Evolutionary conservation across 129 eudicot genomes (phyloP), one percentile per base, ranked within the genome.

Genomic region (Tanacetum coccineum): DNA sequence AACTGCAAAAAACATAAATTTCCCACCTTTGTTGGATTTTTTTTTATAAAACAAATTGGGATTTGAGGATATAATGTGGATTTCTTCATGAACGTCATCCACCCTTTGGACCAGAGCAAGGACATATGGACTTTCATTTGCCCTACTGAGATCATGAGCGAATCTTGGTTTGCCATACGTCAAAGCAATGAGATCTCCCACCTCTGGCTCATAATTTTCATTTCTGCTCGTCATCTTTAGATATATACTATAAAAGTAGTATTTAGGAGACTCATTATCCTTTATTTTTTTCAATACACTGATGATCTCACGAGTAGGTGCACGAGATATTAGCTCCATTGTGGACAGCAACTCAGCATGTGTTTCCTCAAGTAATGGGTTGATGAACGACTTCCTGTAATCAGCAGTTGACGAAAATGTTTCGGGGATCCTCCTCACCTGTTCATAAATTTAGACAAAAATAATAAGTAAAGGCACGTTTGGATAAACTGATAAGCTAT

Each of bases 281-380:
- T 62, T 44, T 8, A 11, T 1, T 36, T 0, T 36, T 42, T 3
- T 19, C 4, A 17, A n/a, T 9, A 65, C 25, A 54, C 26, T 6
- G 7, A 26, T 9, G 55, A 84, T 70, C 78, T 78, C 72, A 36
- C 87, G 67, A 10, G 57, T 17, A 19, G 85, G 76, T 14, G 87
- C 79, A 0, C 70, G 54, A 54, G 68, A 59, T 22, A 87, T 66
- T 0, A 18, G 39, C n/a, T 51, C 39, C 62, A 86, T 46, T 45
- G 46, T 80, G 19, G 81, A 74, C 53, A 55, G 59, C 66, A 82
- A 81, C 9, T 61, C 87, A 36, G 88, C 87, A 66, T 57, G 87
- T 18, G 82, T 79, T 71, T 87, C 95, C 64, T 81, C 95, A 4
- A 83, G 53, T n/a, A 87, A 84, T 1, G 95, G 89, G 13, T 11